phyloP scores from a whole-genome alignment of 306 rosid species.

The Cicer yamashitae region DNA sequence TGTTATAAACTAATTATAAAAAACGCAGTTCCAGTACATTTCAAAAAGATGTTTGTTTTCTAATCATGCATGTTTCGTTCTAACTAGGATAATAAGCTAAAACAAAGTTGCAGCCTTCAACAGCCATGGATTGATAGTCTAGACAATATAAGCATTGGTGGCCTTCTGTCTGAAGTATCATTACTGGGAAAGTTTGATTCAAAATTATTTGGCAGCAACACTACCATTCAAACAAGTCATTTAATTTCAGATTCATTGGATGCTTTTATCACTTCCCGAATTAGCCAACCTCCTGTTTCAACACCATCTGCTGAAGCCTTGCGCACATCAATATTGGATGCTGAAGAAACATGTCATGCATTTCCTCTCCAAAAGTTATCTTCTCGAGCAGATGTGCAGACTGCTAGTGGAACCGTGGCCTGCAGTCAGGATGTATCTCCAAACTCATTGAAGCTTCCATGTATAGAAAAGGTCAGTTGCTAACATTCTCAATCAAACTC shows the following conservation, averaged over 20 bases:
- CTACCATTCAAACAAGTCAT: constrained; percentile 54
- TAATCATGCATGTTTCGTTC: constrained; percentile 48
- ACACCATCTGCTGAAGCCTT: constrained; percentile 51
- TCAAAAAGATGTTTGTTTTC: constrained; percentile 21
- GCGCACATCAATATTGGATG: constrained; percentile 78
- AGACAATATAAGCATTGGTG: constrained; percentile 67
- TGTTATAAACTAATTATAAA: neutral
- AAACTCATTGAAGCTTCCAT: constrained; percentile 53
- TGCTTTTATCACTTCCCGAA: constrained; percentile 58
- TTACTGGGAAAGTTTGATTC: constrained; percentile 54
- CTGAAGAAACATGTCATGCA: constrained; percentile 87
- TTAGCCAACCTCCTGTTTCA: constrained; percentile 50
- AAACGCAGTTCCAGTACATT: constrained; percentile 17
- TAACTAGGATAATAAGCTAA: constrained; percentile 48
- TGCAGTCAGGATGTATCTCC: constrained; percentile 53
- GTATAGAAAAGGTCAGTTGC: constrained; percentile 64
- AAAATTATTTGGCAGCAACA: constrained; percentile 46
- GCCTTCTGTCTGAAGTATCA: constrained; percentile 72
- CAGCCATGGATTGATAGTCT: constrained; percentile 56
- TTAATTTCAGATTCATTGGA: constrained; percentile 64
- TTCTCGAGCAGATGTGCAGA: constrained; percentile 49
- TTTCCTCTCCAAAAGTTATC: constrained; percentile 67
- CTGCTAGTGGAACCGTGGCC: constrained; percentile 48
- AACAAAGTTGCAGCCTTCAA: constrained; percentile 44
- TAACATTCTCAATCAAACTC: constrained; percentile 21